Evolutionary conservation across 2,329 filamentous ascomycete species (phyloP), one percentile per base, ranked within the genome.

Genomic region (Colletotrichum sojae): DNA sequence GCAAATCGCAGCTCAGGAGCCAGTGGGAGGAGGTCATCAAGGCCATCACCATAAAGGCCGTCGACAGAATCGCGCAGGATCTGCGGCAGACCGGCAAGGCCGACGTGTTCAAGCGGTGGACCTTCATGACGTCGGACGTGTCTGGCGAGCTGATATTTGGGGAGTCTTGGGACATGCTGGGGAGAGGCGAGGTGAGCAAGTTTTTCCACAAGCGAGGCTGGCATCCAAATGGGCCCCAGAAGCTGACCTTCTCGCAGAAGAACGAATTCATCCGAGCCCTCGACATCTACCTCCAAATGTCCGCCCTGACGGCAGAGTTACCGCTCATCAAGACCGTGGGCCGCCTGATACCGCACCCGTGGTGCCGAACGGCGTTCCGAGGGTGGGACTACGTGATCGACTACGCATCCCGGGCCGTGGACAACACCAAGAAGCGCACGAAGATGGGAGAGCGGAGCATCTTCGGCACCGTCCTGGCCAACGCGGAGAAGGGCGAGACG

Each of bases 121-220:
- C 83, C 5, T 88, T 86, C 66, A 82, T 88, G 79, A 76, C 86
- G 0, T 86, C 86, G 0, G 88, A 89, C 72, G 76, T 87, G 0
- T 86, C 88, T 54, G 85, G 83, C 0, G 81, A 88, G 55, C 74
- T 89, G 13, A 83, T 78, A 3, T 89, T 89, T 74, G 87, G 87
- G 0, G 82, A 88, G 22, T 85, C 85, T 0, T 88, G 89, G 68
- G 75, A 76, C 1, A 85, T 85, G 78, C 74, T 90, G 5, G 85
- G 89, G 61, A 75, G 75, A 4, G 85, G 84, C n/a, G 74, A 84
- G 76, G 85, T 86, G 72, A 69, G 76, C 62, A 20, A 13, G 6
- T 46, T 46, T 9, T 46, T 46, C 2, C 31, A 9, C 8, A 10
- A 2, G 31, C 31, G 10, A 36, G 6, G 2, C 6, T 10, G 31